These are phyloP conservation scores for Chalciporus sp. DNA, from an alignment of 1,284 basidiomycete species.

Conservation along the genomic window DNA sequence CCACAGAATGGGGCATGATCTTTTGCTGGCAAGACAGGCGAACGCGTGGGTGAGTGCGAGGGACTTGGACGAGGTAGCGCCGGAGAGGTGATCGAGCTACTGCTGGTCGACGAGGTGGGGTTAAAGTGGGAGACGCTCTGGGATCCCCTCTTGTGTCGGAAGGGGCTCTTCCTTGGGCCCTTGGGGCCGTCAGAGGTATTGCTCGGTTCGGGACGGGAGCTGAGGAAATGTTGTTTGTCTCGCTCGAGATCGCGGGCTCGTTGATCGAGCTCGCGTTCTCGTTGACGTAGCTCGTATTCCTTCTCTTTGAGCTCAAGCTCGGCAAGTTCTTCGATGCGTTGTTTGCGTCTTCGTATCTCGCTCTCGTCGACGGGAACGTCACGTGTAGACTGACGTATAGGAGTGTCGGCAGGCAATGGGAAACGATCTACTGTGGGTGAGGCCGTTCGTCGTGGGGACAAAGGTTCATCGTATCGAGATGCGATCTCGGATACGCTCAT, in stretches of 20 bases:
- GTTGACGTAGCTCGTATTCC: conserved; percentile 53
- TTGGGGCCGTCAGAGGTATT: conserved; percentile 26
- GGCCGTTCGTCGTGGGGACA: conserved; percentile 34
- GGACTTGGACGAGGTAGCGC: conserved; percentile 19
- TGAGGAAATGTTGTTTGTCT: conserved; percentile 46
- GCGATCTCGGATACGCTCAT: conserved; percentile 69
- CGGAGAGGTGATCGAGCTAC: conserved; percentile 16
- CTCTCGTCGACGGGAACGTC: conserved; percentile 34
- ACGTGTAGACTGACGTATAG: conserved; percentile 11
- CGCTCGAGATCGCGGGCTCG: conserved; percentile 55
- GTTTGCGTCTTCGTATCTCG: conserved; percentile 41
- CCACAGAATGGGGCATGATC: conserved; percentile 62
- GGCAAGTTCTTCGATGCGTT: conserved; percentile 51
- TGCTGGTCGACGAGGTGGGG: conserved; percentile 36
- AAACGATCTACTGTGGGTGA: conserved; percentile 37
- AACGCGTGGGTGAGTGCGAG: conserved; percentile 28
- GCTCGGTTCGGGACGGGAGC: conserved; percentile 28
- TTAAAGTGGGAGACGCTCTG: conserved; percentile 50
- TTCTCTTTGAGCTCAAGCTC: conserved; percentile 55
- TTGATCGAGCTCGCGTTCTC: conserved; percentile 61
- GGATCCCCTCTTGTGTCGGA: conserved; percentile 39
- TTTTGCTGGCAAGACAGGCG: conserved; percentile 28
- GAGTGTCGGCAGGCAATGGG: conserved; percentile 15
- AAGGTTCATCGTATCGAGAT: conserved; percentile 54
- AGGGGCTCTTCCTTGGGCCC: conserved; percentile 27